Base-by-base conservation (phyloP, 805 yeast species). In the Metschnikowia kofuensis region DNA sequence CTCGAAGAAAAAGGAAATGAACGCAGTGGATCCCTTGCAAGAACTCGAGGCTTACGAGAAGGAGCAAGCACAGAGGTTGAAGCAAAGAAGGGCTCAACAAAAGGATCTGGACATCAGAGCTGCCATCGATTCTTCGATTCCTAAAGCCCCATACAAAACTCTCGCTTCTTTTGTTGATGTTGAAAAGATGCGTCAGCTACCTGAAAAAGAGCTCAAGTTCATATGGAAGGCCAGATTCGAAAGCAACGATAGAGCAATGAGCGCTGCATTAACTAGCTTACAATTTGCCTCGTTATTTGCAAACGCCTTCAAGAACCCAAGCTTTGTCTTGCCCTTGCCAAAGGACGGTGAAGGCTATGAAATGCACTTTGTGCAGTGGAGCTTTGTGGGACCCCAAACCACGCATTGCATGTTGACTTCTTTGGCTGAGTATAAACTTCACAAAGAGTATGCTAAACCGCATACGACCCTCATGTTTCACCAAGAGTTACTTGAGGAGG, bases 331-430 rank as follows among this genome's bases (percentile, higher is more conserved):
- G 26, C 99, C 99, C 0, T 69, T 94, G 47, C 96, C 97, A 6
- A 81, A 84, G 57, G 81, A 73, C 15, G 61, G 55, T 11, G 70
- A 69, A 27, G 84, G 83, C 50, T 69, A 74, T 60, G 99, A 94
- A 68, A 77, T 94, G 69, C 97, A 94, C 63, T 89, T 86, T 64
- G 82, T 91, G 21, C 98, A 94, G 69, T 94, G 99, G 99, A 76
- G 82, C 15, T 88, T 89, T 64, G 91, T 86, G 12, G 96, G 92
- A 0, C 84, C 87, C 13, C 59, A 82, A 38, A 91, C 97, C 2
- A 75, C 88, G 1, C 97, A 94, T 69, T 89, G 96, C 63, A 78
- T 94, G 78, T 75, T 94, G 58, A 94, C 99, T 1, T 83, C 97
- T 0, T 76, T 94, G 54, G 91, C 94, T 1, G 98, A 94, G 68